A percentile compares a stretch with the other conserved stretches of the same genome.
These are phyloP conservation scores for Haplosporangium sp. DNA, from an alignment of 371 early-diverging fungal species.

Conservation along the genomic window DNA sequence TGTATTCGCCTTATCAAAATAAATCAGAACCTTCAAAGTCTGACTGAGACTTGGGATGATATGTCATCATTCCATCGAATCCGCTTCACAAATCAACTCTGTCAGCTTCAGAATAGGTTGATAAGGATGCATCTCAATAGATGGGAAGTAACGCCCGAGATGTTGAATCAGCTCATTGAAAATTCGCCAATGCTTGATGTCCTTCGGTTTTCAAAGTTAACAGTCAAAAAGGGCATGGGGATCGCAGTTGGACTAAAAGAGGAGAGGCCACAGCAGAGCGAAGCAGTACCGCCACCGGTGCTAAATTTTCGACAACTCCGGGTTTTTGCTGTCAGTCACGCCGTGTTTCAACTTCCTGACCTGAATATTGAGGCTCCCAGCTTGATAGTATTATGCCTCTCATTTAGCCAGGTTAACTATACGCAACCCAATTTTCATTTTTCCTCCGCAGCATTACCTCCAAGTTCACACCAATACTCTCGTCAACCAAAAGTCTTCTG, in stretches of 20 bases:
- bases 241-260: neutral
- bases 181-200: constrained; percentile 17
- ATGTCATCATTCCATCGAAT: constrained; percentile 36
- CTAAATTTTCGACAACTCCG: constrained; percentile 27
- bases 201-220: constrained; percentile 25
- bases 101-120: constrained; percentile 5
- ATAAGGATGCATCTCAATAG: constrained; percentile 24
- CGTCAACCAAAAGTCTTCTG: constrained; percentile 15
- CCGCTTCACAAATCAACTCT: constrained; percentile 26
- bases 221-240: constrained; percentile 13
- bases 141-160: constrained; percentile 23
- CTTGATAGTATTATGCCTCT: constrained; percentile 10
- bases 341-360: constrained; percentile 10
- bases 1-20: constrained; percentile 27
- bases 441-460: neutral
- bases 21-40: constrained; percentile 20
- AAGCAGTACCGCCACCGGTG: neutral
- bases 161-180: constrained; percentile 23
- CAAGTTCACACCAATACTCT: too few species aligned
- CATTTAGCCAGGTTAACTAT: constrained; percentile 24
- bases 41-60: constrained; percentile 37
- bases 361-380: constrained; percentile 26
- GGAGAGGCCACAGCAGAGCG: neutral
- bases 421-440: neutral
- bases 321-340: constrained; percentile 16